Base-by-base conservation (phyloP, 2,329 filamentous ascomycete genomes). In the Biscogniauxia mediterranea region DNA sequence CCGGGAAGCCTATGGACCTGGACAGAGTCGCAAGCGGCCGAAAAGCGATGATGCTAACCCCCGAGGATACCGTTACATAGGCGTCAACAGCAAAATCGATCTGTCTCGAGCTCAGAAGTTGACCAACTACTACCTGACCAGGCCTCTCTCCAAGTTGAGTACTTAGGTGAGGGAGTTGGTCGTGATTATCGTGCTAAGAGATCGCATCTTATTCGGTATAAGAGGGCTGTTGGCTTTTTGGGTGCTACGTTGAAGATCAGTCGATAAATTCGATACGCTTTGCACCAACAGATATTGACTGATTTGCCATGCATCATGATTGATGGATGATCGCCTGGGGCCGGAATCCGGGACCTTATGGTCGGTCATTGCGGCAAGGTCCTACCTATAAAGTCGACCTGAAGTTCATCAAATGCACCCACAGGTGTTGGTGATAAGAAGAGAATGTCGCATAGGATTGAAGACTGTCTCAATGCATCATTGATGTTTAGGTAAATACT, bases 1-100 rank as follows among this genome's bases (percentile, higher is more conserved):
- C 58, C 56, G 63, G 63, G 61, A 63, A 57, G 51, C 32, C 26
- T 38, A 21, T 49, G 56, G 61, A 56, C 25, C 53, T 32, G 49
- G 20, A 53, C 32, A 9, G 20, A n/a, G 32, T 55, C n/a, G 55
- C 57, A 26, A 53, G 38, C 28, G 46, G 51, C 58, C 55, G 20
- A n/a, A 21, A 20, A 32, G 28, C 11, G 19, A 20, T 38, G 19
- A 28, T 52, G 23, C 38, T 6, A 19, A 26, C 17, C 32, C 28
- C 55, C 55, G 51, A 59, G 7, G 57, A 58, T 53, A 50, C 51
- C 17, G 52, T 55, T 59, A 38, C 57, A 56, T 52, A 53, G 50
- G 50, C 50, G 52, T 26, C 52, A 28, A 54, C 52, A 54, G 21
- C 17, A n/a, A 46, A 7, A 5, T 15, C 15, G 3, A 46, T 46